Evolutionary conservation across 495 filamentous ascomycete species (phyloP).

Genomic region (Lepidopterella palustris): DNA sequence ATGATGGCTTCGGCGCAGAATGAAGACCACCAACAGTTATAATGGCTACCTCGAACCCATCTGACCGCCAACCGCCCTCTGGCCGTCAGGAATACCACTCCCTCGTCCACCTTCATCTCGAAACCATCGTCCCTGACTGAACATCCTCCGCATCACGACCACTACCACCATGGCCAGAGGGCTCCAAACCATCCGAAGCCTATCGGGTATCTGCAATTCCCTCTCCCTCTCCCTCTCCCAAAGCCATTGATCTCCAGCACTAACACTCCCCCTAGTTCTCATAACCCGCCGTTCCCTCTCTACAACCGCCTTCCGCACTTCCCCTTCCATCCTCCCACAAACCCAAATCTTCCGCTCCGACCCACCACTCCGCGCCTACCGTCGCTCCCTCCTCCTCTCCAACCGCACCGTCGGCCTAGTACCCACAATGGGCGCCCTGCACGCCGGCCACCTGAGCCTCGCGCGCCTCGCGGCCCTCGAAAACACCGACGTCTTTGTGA

Average conservation of each 20-base stretch:
- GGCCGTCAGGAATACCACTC: neutral
- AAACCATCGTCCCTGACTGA: neutral
- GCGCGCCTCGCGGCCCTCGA: constrained; percentile 79
- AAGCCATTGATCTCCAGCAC: neutral
- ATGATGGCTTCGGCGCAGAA: constrained; percentile 18
- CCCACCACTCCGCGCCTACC: constrained; percentile 61
- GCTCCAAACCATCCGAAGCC: neutral
- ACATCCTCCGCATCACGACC: neutral
- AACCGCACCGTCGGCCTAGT: constrained; percentile 77
- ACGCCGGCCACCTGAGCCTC: constrained; percentile 81
- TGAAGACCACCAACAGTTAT: neutral
- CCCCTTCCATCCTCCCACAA: constrained; percentile 11
- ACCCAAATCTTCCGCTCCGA: constrained; percentile 73
- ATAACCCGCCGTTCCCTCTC: constrained; percentile 9
- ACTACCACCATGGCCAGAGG: neutral
- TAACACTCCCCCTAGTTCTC: neutral
- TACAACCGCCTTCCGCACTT: constrained; percentile 3
- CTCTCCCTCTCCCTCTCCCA: neutral
- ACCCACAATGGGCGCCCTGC: constrained; percentile 94
- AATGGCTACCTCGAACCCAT: neutral
- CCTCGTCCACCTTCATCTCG: neutral
- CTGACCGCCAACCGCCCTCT: neutral
- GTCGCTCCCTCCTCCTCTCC: constrained; percentile 58
- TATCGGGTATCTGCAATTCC: neutral
- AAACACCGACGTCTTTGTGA: constrained; percentile 78